Conservation (phyloP, 371 early-diverging fungal species). For the Saksenaea vasiformis region DNA sequence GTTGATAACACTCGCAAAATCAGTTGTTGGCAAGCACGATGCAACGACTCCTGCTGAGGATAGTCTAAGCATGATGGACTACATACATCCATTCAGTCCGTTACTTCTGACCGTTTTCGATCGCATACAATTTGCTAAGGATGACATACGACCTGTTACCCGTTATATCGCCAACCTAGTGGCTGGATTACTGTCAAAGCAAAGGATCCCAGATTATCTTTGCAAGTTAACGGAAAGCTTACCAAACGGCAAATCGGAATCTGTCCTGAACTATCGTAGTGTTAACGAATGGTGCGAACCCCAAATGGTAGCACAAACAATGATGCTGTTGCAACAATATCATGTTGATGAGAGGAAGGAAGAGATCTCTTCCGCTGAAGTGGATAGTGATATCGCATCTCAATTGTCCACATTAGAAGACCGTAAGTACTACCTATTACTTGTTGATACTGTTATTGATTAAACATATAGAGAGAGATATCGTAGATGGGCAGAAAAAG, state of each 20-base stretch:
- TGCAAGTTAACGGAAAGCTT: not conserved
- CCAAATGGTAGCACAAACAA: slow-evolving; percentile 22
- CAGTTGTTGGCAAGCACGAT: slow-evolving; percentile 11
- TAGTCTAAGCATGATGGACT: slow-evolving; percentile 9
- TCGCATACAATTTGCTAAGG: slow-evolving; percentile 48
- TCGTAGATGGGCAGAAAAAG: slow-evolving; percentile 8
- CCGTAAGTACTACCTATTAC: slow-evolving; percentile 8
- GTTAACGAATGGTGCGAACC: slow-evolving; percentile 12
- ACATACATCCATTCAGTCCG: slow-evolving; percentile 59
- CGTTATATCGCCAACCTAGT: slow-evolving; percentile 41
- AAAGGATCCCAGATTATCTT: slow-evolving; percentile 34
- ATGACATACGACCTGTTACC: slow-evolving; percentile 38
- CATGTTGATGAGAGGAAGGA: not conserved
- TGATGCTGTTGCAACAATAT: slow-evolving; percentile 14
- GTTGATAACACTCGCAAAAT: not conserved
- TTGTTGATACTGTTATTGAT: not conserved
- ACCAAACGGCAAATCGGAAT: not conserved
- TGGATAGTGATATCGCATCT: not conserved
- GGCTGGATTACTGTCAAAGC: slow-evolving; percentile 35
- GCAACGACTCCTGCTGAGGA: slow-evolving; percentile 5
- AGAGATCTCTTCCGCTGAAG: not conserved
- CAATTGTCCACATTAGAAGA: slow-evolving; percentile 7
- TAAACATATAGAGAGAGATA: slow-evolving; percentile 3
- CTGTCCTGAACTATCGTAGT: not conserved
- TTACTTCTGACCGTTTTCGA: slow-evolving; percentile 55